A percentile compares a stretch with the other conserved stretches of the same genome.
These are phyloP conservation scores for Phialophora chinensis DNA, from an alignment of 2,329 filamentous ascomycete species.

Conservation along the genomic window DNA sequence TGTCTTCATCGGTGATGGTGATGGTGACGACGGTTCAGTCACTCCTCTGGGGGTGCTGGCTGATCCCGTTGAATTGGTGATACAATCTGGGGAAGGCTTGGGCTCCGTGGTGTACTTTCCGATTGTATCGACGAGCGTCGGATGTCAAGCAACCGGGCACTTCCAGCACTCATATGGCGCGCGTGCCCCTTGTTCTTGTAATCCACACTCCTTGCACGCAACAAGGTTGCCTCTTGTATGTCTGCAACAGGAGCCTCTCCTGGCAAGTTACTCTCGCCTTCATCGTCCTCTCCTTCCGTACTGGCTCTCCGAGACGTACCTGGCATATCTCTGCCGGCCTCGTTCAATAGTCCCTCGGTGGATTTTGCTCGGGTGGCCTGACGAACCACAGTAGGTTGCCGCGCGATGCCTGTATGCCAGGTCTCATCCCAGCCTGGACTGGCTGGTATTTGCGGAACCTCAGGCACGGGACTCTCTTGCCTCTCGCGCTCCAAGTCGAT, in stretches of 20 bases:
- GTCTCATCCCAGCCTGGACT: conserved; percentile 46
- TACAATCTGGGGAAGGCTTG: conserved; percentile 23
- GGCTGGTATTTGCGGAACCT: conserved; percentile 35
- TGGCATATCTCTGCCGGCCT: conserved; percentile 49
- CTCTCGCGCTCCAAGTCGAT: conserved; percentile 66
- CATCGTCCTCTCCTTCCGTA: conserved; percentile 43
- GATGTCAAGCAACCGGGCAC: conserved; percentile 74
- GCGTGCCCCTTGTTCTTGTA: conserved; percentile 69
- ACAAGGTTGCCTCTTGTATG: conserved; percentile 28
- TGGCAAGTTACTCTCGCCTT: conserved; percentile 40
- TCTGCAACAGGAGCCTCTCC: conserved; percentile 27
- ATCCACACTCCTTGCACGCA: conserved; percentile 73
- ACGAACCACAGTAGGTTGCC: conserved; percentile 70
- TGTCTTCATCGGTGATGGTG: background rate
- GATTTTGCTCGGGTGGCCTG: conserved; percentile 64
- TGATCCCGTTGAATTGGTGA: conserved; percentile 20
- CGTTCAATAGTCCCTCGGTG: conserved; percentile 64
- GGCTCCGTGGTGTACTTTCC: conserved; percentile 41
- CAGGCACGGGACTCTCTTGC: conserved; percentile 46
- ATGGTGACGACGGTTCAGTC: conserved; percentile 4
- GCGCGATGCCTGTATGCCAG: conserved; percentile 59
- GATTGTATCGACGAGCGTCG: conserved; percentile 62
- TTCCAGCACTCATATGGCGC: conserved; percentile 77
- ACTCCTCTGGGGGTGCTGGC: conserved; percentile 10
- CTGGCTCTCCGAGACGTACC: conserved; percentile 43